phyloP scores from a whole-genome alignment of 192 early-diverging fungal genomes.

The Coemansia sp. region DNA sequence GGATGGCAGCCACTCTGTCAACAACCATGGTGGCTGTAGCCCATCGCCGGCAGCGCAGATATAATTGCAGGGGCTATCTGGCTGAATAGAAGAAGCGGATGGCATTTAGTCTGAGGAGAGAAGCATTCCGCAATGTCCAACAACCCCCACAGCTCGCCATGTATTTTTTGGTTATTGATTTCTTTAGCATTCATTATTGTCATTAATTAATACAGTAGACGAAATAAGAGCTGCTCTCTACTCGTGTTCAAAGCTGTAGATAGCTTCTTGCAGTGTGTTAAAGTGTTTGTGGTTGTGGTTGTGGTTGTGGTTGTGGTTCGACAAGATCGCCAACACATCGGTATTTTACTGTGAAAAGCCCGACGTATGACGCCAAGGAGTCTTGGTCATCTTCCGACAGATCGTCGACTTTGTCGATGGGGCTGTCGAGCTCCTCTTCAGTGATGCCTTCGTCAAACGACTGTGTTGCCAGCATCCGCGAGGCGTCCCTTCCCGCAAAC shows the following conservation, averaged over 20 bases:
- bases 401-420: conserved; percentile 82
- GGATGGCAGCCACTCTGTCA: background rate
- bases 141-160: no score
- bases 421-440: conserved; percentile 60
- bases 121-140: background rate
- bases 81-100: no score
- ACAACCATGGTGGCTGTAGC: background rate
- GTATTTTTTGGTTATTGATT: no score
- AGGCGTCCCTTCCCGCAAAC: conserved; percentile 95
- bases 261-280: no score
- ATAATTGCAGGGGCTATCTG: no score
- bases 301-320: conserved; percentile 23
- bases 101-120: background rate
- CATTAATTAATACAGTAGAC: no score
- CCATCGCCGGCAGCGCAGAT: background rate
- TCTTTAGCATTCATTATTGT: no score
- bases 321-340: conserved; percentile 72
- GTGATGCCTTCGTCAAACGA: conserved; percentile 86
- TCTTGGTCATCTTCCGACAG: conserved; percentile 74
- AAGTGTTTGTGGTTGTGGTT: conserved; percentile 15
- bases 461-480: conserved; percentile 86
- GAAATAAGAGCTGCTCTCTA: no score
- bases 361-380: conserved; percentile 74
- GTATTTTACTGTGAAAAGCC: conserved; percentile 79
- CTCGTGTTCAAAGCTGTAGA: no score